Evolutionary conservation across 345 rosid genomes (phyloP).

Genomic region (Eutrema japonicum): DNA sequence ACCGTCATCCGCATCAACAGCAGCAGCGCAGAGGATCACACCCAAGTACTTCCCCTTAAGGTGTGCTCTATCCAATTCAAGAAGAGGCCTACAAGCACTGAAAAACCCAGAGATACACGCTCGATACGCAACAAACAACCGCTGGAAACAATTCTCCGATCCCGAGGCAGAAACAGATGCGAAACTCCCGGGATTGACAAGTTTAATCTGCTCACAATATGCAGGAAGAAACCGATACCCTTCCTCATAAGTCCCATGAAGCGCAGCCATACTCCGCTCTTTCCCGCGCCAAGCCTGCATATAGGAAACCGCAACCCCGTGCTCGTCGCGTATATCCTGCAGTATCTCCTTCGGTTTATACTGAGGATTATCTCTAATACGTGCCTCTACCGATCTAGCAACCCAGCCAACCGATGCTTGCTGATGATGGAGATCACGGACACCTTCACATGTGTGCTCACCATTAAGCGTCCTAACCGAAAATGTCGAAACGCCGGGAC

Average conservation of each 20-base stretch:
- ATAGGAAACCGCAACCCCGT: conserved; percentile 98
- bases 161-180: conserved; percentile 87
- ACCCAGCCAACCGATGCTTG: conserved; percentile 99
- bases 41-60: conserved; percentile 97
- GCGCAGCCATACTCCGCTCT: conserved; percentile 99
- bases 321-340: conserved; percentile 92
- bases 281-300: conserved; percentile 99
- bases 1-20: conserved; percentile 87
- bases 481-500: conserved; percentile 89
- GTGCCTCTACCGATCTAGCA: conserved; percentile 94
- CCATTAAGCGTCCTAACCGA: conserved; percentile 85
- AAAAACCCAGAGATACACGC: conserved; percentile 94
- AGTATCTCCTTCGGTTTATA: conserved; percentile 94
- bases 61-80: conserved; percentile 88
- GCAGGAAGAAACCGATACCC: conserved; percentile 90
- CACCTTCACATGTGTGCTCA: conserved; percentile 98
- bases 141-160: conserved; percentile 91
- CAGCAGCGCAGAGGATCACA: conserved; percentile 83
- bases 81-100: conserved; percentile 89
- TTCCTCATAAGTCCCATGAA: conserved; percentile 98
- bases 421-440: conserved; percentile 88
- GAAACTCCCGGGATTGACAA: conserved; percentile 86
- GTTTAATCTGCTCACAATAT: conserved; percentile 85
- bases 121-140: conserved; percentile 83
- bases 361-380: conserved; percentile 93